These are phyloP conservation scores for Nicotiana noctiflora DNA, from an alignment of 257 asterid species.

Conservation along the genomic window DNA sequence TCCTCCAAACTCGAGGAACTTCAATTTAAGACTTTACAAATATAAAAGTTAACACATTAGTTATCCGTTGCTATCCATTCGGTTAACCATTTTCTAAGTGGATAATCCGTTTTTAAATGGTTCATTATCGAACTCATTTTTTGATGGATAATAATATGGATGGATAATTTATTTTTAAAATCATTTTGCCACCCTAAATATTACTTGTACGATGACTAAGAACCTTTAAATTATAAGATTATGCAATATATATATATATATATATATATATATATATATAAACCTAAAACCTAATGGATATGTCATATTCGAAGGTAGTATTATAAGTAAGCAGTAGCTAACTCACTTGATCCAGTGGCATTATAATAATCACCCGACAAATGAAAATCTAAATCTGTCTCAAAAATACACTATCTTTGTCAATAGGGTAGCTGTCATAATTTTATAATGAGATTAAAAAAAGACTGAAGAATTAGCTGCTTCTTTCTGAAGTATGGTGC, in stretches of 20 bases:
- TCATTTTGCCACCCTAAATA: no score
- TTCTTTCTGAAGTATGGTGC: not conserved
- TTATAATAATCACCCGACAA: not conserved
- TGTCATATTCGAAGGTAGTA: not conserved
- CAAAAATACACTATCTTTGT: constrained; percentile 37
- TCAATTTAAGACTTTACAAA: no score
- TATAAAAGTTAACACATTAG: no score
- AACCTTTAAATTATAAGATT: not conserved
- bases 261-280: no score
- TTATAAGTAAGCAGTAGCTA: not conserved
- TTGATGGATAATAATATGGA: no score
- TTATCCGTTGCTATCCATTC: no score
- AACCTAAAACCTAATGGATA: not conserved
- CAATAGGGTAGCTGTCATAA: constrained; percentile 48
- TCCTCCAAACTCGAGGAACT: no score
- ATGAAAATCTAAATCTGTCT: not conserved
- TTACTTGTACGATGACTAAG: no score
- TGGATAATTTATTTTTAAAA: no score
- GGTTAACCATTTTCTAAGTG: no score
- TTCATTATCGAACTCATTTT: no score
- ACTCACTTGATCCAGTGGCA: not conserved
- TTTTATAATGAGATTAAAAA: not conserved
- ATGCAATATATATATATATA: not conserved
- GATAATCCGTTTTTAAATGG: no score
- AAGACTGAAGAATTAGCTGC: not conserved